Base-by-base conservation (phyloP, 306 rosid species). In the Sicyos edulis region DNA sequence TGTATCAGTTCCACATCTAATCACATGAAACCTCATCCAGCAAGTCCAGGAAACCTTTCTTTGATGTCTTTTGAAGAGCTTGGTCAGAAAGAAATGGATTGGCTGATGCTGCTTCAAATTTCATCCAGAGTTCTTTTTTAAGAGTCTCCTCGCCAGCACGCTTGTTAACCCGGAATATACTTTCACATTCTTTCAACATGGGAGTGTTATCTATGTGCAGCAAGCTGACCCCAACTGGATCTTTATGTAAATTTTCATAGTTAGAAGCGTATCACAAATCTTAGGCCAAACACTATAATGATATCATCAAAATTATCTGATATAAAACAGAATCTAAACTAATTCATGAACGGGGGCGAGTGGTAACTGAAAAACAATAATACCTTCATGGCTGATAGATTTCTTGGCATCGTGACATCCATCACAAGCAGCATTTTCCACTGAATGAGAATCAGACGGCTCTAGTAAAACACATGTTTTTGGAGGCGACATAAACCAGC, bases 91-190 rank as follows among this genome's bases (percentile, higher is more conserved):
- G 77, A 80, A 78, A 57, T 40, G 63, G 86, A 70, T 68, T 70
- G 51, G 64, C 22, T 26, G 97, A 80, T 49, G 95, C 98, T 70
- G 86, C 97, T 75, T 95, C 99, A 80, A 95, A 95, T 75, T 74
- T 89, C 0, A 88, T 64, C 99, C 99, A 95, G 56, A 95, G 58
- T 80, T 95, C 99, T 78, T 83, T 91, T 82, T 95, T 95, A 69
- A 95, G 71, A 37, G 99, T 95, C 76, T 86, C 88, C 84, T 95
- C 99, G 72, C 99, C 97, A 2, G 96, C 86, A 54, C 57, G 77
- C 76, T 86, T 88, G 56, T 91, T 89, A 21, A 74, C 77, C 78
- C 24, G 82, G 54, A 83, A 68, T 1, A 82, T 51, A 51, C 92
- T 89, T 81, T 83, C 82, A 32, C 84, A 80, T 57, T 82, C 87